Conservation (phyloP, 371 early-diverging fungal species). For the Mucor indicus region DNA sequence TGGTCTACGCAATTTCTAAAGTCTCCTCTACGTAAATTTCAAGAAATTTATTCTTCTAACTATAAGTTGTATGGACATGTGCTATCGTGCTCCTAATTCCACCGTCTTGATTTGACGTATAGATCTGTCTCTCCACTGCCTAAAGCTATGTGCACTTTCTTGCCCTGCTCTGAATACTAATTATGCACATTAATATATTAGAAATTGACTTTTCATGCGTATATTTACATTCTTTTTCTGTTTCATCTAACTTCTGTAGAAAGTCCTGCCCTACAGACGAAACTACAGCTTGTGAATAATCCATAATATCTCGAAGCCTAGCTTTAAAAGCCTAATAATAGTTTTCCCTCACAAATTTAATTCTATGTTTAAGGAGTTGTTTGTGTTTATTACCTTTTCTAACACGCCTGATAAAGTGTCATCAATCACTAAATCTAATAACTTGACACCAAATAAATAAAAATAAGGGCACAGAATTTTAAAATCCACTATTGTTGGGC, state of each 20-base stretch:
- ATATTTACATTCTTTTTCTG: conserved; percentile 42
- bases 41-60: no score
- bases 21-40: no score
- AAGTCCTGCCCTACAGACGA: conserved; percentile 30
- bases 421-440: conserved; percentile 32
- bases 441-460: conserved; percentile 38
- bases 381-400: conserved; percentile 20
- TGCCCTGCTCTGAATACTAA: conserved; percentile 41
- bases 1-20: no score
- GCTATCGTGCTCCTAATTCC: conserved; percentile 7
- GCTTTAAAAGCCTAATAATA: conserved; percentile 31
- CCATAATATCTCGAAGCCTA: conserved; percentile 36
- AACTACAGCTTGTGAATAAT: conserved; percentile 34
- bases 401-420: conserved; percentile 24
- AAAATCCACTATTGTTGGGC: conserved; percentile 37
- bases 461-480: conserved; percentile 39
- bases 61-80: no score
- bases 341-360: background rate
- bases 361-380: no score
- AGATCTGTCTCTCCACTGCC: conserved; percentile 32
- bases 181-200: background rate
- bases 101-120: conserved; percentile 15
- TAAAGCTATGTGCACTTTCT: conserved; percentile 25
- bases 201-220: background rate
- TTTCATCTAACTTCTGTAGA: conserved; percentile 43